Evolutionary conservation across 495 filamentous ascomycete species (phyloP).

Genomic region (Neurospora sp.): DNA sequence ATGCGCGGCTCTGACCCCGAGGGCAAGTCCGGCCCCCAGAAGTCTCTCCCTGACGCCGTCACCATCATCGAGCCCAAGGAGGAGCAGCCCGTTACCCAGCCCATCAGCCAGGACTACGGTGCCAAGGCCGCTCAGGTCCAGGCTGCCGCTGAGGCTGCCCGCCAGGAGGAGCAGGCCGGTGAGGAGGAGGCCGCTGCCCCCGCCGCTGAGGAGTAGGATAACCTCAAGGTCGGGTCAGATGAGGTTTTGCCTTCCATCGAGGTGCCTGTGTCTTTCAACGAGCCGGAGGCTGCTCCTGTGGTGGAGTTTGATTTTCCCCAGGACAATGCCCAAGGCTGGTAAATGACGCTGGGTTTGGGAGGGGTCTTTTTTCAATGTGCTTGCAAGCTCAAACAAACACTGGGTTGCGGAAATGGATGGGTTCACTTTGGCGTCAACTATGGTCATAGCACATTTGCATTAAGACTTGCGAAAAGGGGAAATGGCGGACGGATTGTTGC

Average conservation of each 20-base stretch:
- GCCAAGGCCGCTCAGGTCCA: slow-evolving; percentile 87
- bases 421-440: slow-evolving; percentile 24
- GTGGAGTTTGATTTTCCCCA: not conserved
- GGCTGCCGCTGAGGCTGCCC: slow-evolving; percentile 49
- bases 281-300: not conserved
- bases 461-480: slow-evolving; percentile 23
- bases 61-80: slow-evolving; percentile 99
- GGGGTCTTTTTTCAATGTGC: slow-evolving; percentile 10
- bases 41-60: slow-evolving; percentile 94
- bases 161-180: slow-evolving; percentile 56
- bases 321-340: slow-evolving; percentile 1
- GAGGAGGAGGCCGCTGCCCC: slow-evolving; percentile 38
- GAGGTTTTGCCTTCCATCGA: not conserved
- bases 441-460: slow-evolving; percentile 25
- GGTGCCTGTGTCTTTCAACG: slow-evolving; percentile 1
- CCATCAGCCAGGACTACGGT: slow-evolving; percentile 95
- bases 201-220: slow-evolving; percentile 39
- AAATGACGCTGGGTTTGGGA: slow-evolving; percentile 3
- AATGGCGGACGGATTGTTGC: slow-evolving; percentile 18
- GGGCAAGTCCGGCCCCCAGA: slow-evolving; percentile 94
- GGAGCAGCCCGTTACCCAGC: slow-evolving; percentile 86
- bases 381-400: slow-evolving; percentile 11
- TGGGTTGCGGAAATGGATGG: slow-evolving; percentile 22
- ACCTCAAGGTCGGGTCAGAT: slow-evolving; percentile 4
- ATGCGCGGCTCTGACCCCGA: slow-evolving; percentile 99